Evolutionary conservation across 192 early-diverging fungal species (phyloP), one percentile per base, ranked within the genome.

Genomic region (Obelidium mucronatum): DNA sequence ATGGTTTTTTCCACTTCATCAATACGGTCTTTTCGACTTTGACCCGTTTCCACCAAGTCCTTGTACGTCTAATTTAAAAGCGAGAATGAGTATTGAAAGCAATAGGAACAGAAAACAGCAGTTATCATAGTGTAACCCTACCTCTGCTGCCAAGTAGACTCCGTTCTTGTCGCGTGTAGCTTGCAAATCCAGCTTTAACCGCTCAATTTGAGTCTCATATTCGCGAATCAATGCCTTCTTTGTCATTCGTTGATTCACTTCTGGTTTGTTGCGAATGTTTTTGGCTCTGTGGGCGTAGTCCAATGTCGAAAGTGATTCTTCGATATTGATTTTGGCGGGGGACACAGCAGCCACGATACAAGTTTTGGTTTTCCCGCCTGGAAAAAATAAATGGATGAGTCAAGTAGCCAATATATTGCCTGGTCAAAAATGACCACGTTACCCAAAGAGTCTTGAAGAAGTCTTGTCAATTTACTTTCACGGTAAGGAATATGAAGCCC

Each of bases 361-460:
- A 0, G 97, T 97, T 61, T 95, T 95, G 19, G 95, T 97, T 51
- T 89, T 81, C 0, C 97, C 97, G 70, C 83, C 80, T 83, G 53
- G 36, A 36, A 24, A 59, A n/a, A 71, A 60, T 8, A 0, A 36
- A 31, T 2, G 1, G 44, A 44, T 79, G 35, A 83, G 55, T 56
- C 53, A 92, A 93, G 0, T 94, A 87, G 64, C 70, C 93, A n/a
- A n/a, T 44, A 11, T 17, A 44, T 44, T 44, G 93, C 5, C 88
- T 90, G 0, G 90, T 86, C 31, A 63, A 15, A 30, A 80, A 33
- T 35, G 26, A 40, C 37, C n/a, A 34, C 92, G 58, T 92, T 93
- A 83, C 96, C 97, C 36, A 98, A 84, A 1, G 96, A 98, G 83
- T 97, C 96, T 80, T 95, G 92, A 24, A 99, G 77, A 0, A 99